phyloP scores from a whole-genome alignment of 176 grass and related monocot genomes.

The Miscanthus lutarioriparius region DNA sequence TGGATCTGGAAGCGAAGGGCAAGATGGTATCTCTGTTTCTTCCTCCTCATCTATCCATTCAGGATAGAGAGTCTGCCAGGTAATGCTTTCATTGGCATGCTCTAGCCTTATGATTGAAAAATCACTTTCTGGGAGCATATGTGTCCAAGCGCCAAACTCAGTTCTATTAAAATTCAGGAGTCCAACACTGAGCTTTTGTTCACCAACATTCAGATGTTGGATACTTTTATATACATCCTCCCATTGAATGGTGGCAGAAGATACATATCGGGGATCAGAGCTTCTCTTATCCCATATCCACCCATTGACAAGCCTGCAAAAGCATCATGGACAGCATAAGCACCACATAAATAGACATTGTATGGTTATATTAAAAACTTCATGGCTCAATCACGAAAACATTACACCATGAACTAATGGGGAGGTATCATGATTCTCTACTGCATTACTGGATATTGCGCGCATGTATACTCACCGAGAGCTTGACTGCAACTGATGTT shows the following conservation, averaged over 20 bases:
- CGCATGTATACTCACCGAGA: constrained; percentile 53
- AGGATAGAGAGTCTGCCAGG: constrained; percentile 79
- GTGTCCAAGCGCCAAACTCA: constrained; percentile 60
- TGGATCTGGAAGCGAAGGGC: constrained; percentile 67
- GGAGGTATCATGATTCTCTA: constrained; percentile 11
- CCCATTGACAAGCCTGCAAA: constrained; percentile 80
- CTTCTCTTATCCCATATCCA: constrained; percentile 76
- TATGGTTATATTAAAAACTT: constrained; percentile 9
- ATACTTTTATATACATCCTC: constrained; percentile 54
- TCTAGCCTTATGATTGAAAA: constrained; percentile 64
- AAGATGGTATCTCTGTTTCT: constrained; percentile 81
- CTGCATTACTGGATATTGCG: not conserved
- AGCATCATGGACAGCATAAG: constrained; percentile 17
- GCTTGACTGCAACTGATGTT: constrained; percentile 59
- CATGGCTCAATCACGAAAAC: not conserved
- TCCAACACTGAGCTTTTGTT: constrained; percentile 58
- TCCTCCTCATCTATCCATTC: constrained; percentile 99
- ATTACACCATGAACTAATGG: not conserved
- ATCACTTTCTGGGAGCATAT: constrained; percentile 66
- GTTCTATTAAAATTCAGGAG: constrained; percentile 84
- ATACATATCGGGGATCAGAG: constrained; percentile 74
- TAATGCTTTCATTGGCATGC: constrained; percentile 62
- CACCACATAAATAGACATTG: constrained; percentile 5
- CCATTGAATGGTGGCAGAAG: constrained; percentile 61
- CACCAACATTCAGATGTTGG: constrained; percentile 45